Percentiles rank a stretch among this genome's conserved stretches.
Evolutionary conservation across 345 rosid genomes (phyloP).

Genomic region (Salix arbutifolia): DNA sequence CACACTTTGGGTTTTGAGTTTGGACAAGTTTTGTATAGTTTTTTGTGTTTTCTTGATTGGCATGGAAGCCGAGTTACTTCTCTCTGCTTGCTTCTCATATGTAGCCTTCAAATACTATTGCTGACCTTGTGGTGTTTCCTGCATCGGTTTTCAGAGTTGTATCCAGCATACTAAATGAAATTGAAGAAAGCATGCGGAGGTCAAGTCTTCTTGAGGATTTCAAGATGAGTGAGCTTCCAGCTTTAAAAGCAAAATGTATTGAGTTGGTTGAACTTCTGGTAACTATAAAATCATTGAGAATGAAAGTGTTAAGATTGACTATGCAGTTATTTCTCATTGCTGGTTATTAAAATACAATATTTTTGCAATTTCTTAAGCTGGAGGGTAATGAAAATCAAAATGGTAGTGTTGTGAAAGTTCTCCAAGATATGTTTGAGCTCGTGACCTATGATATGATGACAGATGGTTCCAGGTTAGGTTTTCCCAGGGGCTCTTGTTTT

Average conservation of each 20-base stretch:
- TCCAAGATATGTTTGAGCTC: conserved; percentile 90
- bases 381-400: conserved; percentile 56
- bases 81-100: conserved; percentile 7
- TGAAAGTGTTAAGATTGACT: conserved; percentile 1
- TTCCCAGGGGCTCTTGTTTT: conserved; percentile 10
- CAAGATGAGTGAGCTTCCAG: conserved; percentile 66
- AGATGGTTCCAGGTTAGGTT: conserved; percentile 60
- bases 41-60: neutral
- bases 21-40: neutral
- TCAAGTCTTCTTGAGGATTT: conserved; percentile 67
- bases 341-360: too few relatives aligned
- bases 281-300: conserved; percentile 25
- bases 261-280: conserved; percentile 82
- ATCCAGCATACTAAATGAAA: conserved; percentile 51
- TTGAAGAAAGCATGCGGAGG: conserved; percentile 64
- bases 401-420: conserved; percentile 62
- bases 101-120: conserved; percentile 10
- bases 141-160: conserved; percentile 46
- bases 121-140: conserved; percentile 8
- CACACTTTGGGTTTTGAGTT: neutral
- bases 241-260: conserved; percentile 56
- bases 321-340: conserved; percentile 1
- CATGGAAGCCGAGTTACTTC: conserved; percentile 3
- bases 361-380: conserved; percentile 27
- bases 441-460: conserved; percentile 82